Base-by-base conservation (phyloP, 2,329 filamentous ascomycete genomes). In the Drechslerella coelobrocha region DNA sequence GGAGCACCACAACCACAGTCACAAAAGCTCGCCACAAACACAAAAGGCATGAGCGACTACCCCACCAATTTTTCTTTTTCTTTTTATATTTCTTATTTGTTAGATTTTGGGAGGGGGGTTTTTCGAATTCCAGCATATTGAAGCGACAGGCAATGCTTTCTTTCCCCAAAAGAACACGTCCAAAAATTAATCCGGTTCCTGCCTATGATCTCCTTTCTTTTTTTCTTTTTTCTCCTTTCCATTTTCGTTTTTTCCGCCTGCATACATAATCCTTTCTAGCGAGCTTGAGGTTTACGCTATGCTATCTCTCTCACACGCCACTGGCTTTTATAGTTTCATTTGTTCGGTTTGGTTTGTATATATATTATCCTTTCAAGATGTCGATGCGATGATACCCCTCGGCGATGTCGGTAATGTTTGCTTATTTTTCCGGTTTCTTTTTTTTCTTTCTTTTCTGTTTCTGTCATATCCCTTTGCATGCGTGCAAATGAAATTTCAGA, bases 341-440 rank as follows among this genome's bases (percentile, higher is more conserved):
- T 61, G 41, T 68, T 43, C 17, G 34, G 34, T 39, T 39, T 14
- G 4, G 19, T 43, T 34, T 26, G 8, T 55, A 39, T 68, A 61
- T 21, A 68, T 61, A 61, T 55, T 61, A 68, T 56, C 50, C 55
- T 61, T 52, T n/a, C 37, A 31, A 41, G 55, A 68, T 43, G 31
- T 54, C 43, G 55, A 68, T 61, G 63, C 43, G 55, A 68, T 61
- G 63, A 68, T 68, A 68, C 63, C 63, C 60, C 62, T 53, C 24
- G 47, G 55, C 55, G 43, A 61, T 56, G 56, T 56, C 50, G 34
- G 34, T 39, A 39, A 39, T 39, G 34, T n/a, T 39, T 39, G 29
- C 50, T 52, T 31, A n/a, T 43, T 41, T 0, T 14, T n/a, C 48
- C 21, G 50, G 23, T 24, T 61, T 61, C 24, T 7, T 23, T 43